phyloP scores from a whole-genome alignment of 257 asterid genomes.

The Mentha longifolia region DNA sequence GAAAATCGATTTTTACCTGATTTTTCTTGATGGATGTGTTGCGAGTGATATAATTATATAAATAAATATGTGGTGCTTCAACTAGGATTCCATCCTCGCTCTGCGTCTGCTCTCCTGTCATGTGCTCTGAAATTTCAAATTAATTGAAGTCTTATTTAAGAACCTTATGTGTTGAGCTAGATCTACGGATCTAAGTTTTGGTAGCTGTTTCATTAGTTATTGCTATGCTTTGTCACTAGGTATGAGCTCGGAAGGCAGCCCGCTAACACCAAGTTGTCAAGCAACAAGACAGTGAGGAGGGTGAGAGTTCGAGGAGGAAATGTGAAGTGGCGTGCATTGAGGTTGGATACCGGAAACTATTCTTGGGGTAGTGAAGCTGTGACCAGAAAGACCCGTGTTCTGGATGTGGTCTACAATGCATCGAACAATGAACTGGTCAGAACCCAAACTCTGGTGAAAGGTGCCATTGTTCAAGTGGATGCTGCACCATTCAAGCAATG shows the following conservation, averaged over 20 bases:
- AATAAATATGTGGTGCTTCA: background rate
- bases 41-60: background rate
- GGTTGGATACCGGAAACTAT: constrained; percentile 71
- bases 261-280: constrained; percentile 71
- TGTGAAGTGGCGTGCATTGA: constrained; percentile 75
- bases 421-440: constrained; percentile 78
- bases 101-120: too few species aligned
- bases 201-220: background rate
- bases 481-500: constrained; percentile 88
- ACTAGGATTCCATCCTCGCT: background rate
- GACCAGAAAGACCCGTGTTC: constrained; percentile 66
- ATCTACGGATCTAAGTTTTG: background rate
- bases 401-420: constrained; percentile 79
- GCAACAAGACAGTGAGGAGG: constrained; percentile 73
- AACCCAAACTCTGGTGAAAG: constrained; percentile 73
- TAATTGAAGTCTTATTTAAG: too few species aligned
- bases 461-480: constrained; percentile 78
- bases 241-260: constrained; percentile 92
- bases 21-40: background rate
- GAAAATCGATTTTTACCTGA: background rate
- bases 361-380: constrained; percentile 83
- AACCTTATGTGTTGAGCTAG: background rate
- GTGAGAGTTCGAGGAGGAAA: constrained; percentile 79
- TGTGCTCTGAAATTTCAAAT: too few species aligned
- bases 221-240: constrained; percentile 39